Evolutionary conservation across 352 stramenopile species (phyloP).

Genomic region (Pythium pyrilobum): DNA sequence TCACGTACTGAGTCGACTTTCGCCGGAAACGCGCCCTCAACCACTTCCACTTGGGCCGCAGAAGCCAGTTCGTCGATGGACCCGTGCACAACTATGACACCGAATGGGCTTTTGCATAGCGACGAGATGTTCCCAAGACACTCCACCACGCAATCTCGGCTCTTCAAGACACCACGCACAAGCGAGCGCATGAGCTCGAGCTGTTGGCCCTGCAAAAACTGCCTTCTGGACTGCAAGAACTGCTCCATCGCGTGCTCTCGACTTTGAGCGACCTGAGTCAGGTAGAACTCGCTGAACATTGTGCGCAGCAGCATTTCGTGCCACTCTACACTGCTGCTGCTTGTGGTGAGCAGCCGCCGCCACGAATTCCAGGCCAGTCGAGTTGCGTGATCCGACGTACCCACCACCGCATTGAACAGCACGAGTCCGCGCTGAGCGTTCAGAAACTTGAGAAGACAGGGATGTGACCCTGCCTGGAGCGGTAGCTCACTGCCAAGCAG

Average conservation of each 20-base stretch:
- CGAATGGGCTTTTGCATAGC: constrained; percentile 25
- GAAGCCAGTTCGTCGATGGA: constrained; percentile 3
- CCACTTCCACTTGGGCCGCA: constrained; percentile 23
- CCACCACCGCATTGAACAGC: constrained; percentile 38
- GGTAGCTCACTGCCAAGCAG: constrained; percentile 44
- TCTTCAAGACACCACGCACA: constrained; percentile 46
- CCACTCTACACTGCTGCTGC: constrained; percentile 27
- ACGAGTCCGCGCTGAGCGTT: constrained; percentile 43
- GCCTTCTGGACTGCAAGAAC: constrained; percentile 45
- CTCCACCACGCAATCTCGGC: constrained; percentile 17
- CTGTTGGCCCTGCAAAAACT: constrained; percentile 36
- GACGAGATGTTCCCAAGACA: constrained; percentile 26
- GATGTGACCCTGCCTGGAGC: constrained; percentile 9
- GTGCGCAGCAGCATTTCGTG: constrained; percentile 39
- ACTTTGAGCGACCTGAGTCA: constrained; percentile 41
- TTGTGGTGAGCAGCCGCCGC: constrained; percentile 7
- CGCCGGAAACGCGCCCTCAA: constrained; percentile 1
- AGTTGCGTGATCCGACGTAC: not conserved
- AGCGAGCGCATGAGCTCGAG: constrained; percentile 31
- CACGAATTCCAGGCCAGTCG: constrained; percentile 9
- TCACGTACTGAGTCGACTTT: constrained; percentile 8
- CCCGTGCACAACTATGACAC: constrained; percentile 50
- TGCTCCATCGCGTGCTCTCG: constrained; percentile 34
- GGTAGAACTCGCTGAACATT: constrained; percentile 62
- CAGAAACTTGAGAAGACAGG: constrained; percentile 32